phyloP scores from a whole-genome alignment of 371 early-diverging fungal genomes.

The Apophysomyces ossiformis region DNA sequence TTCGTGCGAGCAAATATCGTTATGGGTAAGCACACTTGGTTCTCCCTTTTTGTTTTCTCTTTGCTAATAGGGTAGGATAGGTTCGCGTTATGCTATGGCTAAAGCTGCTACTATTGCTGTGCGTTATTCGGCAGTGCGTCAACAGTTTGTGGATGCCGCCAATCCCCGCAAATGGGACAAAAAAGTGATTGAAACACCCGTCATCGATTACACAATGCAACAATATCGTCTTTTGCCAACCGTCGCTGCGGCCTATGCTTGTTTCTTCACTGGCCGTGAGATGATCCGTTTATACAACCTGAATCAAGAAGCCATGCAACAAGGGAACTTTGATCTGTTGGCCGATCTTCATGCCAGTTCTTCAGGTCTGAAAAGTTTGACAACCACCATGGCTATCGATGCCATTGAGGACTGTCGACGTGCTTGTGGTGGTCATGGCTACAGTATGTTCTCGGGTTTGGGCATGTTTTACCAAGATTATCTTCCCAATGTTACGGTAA shows the following conservation, averaged over 20 bases:
- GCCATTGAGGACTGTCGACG: conserved; percentile 84
- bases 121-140: conserved; percentile 79
- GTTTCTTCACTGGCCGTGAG: conserved; percentile 74
- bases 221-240: conserved; percentile 82
- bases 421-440: conserved; percentile 91
- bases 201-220: conserved; percentile 81
- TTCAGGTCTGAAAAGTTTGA: conserved; percentile 85
- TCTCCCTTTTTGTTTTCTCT: background rate
- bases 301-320: conserved; percentile 66
- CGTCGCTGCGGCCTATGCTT: conserved; percentile 81
- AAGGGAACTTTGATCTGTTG: conserved; percentile 73
- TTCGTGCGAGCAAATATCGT: conserved; percentile 71
- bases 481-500: conserved; percentile 75
- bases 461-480: conserved; percentile 73
- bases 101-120: conserved; percentile 81
- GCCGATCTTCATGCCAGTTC: conserved; percentile 85
- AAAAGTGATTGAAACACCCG: conserved; percentile 67
- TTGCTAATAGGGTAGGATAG: conserved; percentile 14
- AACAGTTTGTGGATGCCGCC: conserved; percentile 77
- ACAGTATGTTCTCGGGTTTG: conserved; percentile 79
- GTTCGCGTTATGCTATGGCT: conserved; percentile 66
- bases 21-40: conserved; percentile 31
- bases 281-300: conserved; percentile 73
- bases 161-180: conserved; percentile 35
- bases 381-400: conserved; percentile 71